Evolutionary conservation across 768 basidiomycete genomes (phyloP), one percentile per base, ranked within the genome.

Genomic region (Stropharia rugosoannulata): DNA sequence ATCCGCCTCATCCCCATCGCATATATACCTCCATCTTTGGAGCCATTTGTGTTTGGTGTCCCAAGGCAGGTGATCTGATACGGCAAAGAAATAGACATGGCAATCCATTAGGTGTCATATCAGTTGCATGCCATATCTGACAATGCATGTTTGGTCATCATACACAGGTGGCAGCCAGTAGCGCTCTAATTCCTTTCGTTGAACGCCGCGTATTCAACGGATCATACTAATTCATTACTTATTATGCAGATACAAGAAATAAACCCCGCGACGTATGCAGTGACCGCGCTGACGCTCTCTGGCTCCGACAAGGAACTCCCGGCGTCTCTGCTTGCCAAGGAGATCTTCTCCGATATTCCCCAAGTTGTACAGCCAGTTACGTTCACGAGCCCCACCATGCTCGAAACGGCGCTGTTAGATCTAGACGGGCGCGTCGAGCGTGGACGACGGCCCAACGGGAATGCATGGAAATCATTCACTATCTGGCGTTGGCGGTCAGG

Each of bases 401-500:
- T 87, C 13, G 85, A 86, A 64, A 77, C 71, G 0, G 77, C 66
- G 0, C 55, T 85, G 6, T 70, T 85, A 7, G 82, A 84, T 52
- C 66, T 75, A 0, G 81, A 85, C 54, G 81, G 78, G 2, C 74
- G 80, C 3, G 69, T 83, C 1, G 73, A 76, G 10, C 74, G 71
- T 46, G 41, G 66, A 10, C 69, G 70, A 51, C 62, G 80, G 25
- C 75, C 78, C 2, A 75, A 80, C 55, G 79, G 75, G 6, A 81
- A 82, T 55, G 82, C 82, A 4, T 85, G 83, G 82, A 85, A 85
- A 64, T 64, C 66, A 8, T 71, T 85, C 59, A 78, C 79, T 5
- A 70, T 86, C 5, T 85, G 80, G 80, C 68, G 83, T 13, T 80
- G 78, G 76, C 64, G 72, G 25, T 71, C 71, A 0, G 75, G 73